Evolutionary conservation across 106 monocot genomes (phyloP), one percentile per base, ranked within the genome.

Genomic region (Phalaenopsis aphrodite): DNA sequence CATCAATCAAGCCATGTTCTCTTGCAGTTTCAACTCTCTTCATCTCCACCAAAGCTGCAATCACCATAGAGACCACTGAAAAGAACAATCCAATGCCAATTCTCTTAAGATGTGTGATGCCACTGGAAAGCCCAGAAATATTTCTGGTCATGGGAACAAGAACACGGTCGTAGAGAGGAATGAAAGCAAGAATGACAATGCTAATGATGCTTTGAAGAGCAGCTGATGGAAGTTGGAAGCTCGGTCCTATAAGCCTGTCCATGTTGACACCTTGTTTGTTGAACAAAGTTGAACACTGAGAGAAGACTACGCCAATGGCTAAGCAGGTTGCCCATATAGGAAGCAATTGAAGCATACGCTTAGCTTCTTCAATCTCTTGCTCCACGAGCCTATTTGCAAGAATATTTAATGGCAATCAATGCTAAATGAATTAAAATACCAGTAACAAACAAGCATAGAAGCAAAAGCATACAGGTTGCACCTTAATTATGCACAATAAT

Each of bases 241-340:
- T 55, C 4, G 48, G 6, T 12, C 52, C 52, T 36, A 77, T 77
- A 3, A 10, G 42, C 23, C 55, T 49, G 55, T 77, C 52, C 77
- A 77, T 52, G 52, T 52, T 77, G 77, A 2, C 52, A 30, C 77
- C 77, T 77, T 77, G 77, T 55, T 77, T 77, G 52, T 38, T 77
- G 37, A 77, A 77, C 17, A 77, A 77, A 12, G 77, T 77, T 30
- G 77, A 77, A 3, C 3, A 55, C 15, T 77, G 77, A 14, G 47
- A 77, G 55, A 36, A 52, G 36, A 55, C 36, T 24, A 77, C n/a
- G 14, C 55, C 52, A 36, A 19, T 55, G 14, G 55, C 52, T 55
- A 77, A 24, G 77, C 77, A 77, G 24, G 77, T 30, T 55, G 55
- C 55, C 77, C 77, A 77, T 77, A 77, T 77, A 2, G 77, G 77